A percentile compares a stretch with the other conserved stretches of the same genome.
These are phyloP conservation scores for Atkinsonella hypoxylon DNA, from an alignment of 2,329 filamentous ascomycete genomes.

Conservation along the genomic window DNA sequence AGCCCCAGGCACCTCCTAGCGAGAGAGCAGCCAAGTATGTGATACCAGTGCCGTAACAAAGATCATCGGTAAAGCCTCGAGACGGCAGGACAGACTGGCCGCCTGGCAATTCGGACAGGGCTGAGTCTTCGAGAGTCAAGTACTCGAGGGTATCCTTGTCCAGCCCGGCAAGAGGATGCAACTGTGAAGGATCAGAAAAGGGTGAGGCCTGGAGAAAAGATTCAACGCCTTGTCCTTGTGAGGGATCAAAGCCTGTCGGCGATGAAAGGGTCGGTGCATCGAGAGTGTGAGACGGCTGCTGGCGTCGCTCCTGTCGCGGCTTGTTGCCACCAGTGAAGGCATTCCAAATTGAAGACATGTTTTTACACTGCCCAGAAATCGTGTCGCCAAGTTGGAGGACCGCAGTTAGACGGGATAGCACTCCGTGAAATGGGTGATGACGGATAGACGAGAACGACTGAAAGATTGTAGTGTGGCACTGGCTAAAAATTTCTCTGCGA, in stretches of 20 bases:
- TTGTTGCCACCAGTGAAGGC: slow-evolving; percentile 49
- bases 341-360: slow-evolving; percentile 50
- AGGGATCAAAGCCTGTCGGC: slow-evolving; percentile 54
- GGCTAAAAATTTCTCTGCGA: slow-evolving; percentile 8
- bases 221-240: slow-evolving; percentile 66
- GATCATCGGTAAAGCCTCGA: slow-evolving; percentile 92
- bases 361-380: slow-evolving; percentile 1
- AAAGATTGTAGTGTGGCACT: not conserved
- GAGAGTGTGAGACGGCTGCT: slow-evolving; percentile 17
- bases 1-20: slow-evolving; percentile 80
- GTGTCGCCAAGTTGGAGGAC: not conserved
- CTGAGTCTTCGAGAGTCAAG: slow-evolving; percentile 83
- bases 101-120: slow-evolving; percentile 75
- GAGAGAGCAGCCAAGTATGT: slow-evolving; percentile 84
- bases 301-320: slow-evolving; percentile 28
- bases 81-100: slow-evolving; percentile 82
- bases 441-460: slow-evolving; percentile 6
- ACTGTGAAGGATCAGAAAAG: slow-evolving; percentile 73
- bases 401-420: slow-evolving; percentile 5
- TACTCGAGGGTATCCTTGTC: slow-evolving; percentile 93
- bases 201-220: slow-evolving; percentile 69
- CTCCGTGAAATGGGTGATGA: slow-evolving; percentile 6
- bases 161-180: slow-evolving; percentile 88
- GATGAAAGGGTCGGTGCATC: slow-evolving; percentile 36
- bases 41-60: slow-evolving; percentile 93